Percentiles rank a stretch among this genome's conserved stretches.
These are phyloP conservation scores for Fusarium globosum DNA, from an alignment of 2,329 filamentous ascomycete species.

Conservation along the genomic window DNA sequence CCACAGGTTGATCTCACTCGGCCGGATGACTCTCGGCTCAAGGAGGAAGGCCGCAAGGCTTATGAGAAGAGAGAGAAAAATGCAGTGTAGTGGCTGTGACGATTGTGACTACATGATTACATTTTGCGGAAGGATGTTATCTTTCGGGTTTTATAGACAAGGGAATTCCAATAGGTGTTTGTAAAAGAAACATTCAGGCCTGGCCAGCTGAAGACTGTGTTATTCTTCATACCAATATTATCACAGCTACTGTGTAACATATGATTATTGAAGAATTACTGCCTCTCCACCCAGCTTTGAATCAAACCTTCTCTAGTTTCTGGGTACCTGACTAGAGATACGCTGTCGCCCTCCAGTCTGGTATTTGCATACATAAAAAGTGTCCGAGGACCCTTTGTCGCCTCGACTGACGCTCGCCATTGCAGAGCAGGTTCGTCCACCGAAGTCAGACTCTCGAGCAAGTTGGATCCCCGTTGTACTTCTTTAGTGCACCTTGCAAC, in stretches of 20 bases:
- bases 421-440: not conserved
- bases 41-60: constrained; percentile 47
- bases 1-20: constrained; percentile 53
- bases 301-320: not conserved
- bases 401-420: not conserved
- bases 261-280: not conserved
- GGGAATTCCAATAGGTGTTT: not conserved
- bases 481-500: not conserved
- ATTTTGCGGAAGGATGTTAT: not conserved
- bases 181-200: too few relatives aligned
- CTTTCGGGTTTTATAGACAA: not conserved
- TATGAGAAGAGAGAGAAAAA: constrained; percentile 28
- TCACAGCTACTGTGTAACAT: not conserved
- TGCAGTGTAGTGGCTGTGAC: not conserved
- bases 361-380: not conserved
- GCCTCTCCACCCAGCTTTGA: not conserved
- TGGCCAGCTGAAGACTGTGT: fast-evolving
- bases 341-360: not conserved
- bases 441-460: not conserved
- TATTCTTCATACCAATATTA: not conserved
- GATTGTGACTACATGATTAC: not conserved
- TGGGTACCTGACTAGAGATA: not conserved
- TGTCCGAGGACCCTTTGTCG: not conserved
- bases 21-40: constrained; percentile 52
- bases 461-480: not conserved